Conservation (phyloP, 202 grass and related monocot species). For the Panicum virgatum region DNA sequence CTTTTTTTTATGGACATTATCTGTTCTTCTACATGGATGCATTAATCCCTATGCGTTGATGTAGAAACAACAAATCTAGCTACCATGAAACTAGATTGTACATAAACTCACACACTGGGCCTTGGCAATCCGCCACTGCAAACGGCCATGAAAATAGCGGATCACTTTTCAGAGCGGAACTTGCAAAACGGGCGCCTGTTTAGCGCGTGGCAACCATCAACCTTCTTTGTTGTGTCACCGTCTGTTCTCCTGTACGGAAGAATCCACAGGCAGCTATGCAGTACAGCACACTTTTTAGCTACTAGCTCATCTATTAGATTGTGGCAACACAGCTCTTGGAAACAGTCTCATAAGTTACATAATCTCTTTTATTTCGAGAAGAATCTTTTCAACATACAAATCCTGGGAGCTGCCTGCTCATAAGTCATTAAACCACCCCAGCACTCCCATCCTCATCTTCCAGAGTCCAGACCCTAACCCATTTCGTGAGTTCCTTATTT, state of each 20-base stretch:
- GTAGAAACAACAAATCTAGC: background rate
- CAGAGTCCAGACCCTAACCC: background rate
- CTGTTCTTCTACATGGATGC: background rate
- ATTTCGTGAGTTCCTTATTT: conserved; percentile 27
- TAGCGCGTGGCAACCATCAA: background rate
- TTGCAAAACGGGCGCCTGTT: no score
- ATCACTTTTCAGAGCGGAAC: background rate
- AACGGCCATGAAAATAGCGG: background rate
- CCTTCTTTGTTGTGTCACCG: background rate
- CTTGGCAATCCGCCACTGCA: no score
- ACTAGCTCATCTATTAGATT: background rate
- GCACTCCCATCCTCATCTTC: background rate
- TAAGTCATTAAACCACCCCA: background rate
- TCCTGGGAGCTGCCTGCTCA: conserved; percentile 9
- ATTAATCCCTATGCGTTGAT: no score
- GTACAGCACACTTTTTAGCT: background rate
- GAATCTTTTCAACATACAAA: conserved; percentile 26
- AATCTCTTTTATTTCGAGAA: conserved; percentile 27
- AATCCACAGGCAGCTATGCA: background rate
- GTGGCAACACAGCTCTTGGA: background rate
- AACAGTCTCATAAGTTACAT: background rate
- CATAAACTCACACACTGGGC: no score
- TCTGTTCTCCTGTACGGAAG: background rate
- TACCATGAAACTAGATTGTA: background rate
- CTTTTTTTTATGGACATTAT: no score